Conservation (phyloP, 352 stramenopile genomes). For the Phytopythium chamaehyphon region DNA sequence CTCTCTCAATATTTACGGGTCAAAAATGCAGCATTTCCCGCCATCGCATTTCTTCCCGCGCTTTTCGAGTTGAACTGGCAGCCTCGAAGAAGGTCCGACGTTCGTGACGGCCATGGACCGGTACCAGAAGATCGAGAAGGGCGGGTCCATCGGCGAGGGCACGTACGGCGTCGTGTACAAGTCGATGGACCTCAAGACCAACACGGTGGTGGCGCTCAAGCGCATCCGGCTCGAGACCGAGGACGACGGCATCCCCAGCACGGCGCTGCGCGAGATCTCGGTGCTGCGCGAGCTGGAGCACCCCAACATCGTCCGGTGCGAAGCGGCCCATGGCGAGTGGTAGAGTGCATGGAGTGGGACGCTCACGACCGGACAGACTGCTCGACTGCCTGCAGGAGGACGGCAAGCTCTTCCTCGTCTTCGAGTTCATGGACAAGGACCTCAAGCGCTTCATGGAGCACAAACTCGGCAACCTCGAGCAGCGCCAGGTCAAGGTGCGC, state of each 20-base stretch:
- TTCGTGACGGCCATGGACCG: slow-evolving; percentile 58
- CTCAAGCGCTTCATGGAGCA: slow-evolving; percentile 96
- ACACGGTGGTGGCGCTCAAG: slow-evolving; percentile 93
- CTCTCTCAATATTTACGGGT: too few species aligned
- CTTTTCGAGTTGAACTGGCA: background rate
- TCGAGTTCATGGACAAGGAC: slow-evolving; percentile 99
- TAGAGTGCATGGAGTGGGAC: background rate
- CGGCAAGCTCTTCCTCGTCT: slow-evolving; percentile 97
- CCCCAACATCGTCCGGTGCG: slow-evolving; percentile 96
- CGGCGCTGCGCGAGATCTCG: slow-evolving; percentile 97
- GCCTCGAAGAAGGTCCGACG: background rate
- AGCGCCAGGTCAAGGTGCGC: slow-evolving; percentile 53
- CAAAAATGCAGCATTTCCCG: too few species aligned
- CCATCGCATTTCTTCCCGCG: too few species aligned
- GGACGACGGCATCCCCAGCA: slow-evolving; percentile 98
- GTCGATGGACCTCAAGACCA: slow-evolving; percentile 89
- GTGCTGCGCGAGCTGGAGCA: slow-evolving; percentile 97
- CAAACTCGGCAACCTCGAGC: slow-evolving; percentile 61
- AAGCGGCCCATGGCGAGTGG: background rate
- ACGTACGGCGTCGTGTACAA: slow-evolving; percentile 98
- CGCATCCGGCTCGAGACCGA: slow-evolving; percentile 98
- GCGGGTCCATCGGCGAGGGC: slow-evolving; percentile 90
- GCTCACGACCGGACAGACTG: slow-evolving; percentile 53
- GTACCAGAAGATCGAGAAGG: slow-evolving; percentile 94
- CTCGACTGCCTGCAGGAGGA: slow-evolving; percentile 94